A percentile compares a stretch with the other conserved stretches of the same genome.
These are phyloP conservation scores for Mortierella sp. DNA, from an alignment of 371 early-diverging fungal genomes.

Conservation along the genomic window DNA sequence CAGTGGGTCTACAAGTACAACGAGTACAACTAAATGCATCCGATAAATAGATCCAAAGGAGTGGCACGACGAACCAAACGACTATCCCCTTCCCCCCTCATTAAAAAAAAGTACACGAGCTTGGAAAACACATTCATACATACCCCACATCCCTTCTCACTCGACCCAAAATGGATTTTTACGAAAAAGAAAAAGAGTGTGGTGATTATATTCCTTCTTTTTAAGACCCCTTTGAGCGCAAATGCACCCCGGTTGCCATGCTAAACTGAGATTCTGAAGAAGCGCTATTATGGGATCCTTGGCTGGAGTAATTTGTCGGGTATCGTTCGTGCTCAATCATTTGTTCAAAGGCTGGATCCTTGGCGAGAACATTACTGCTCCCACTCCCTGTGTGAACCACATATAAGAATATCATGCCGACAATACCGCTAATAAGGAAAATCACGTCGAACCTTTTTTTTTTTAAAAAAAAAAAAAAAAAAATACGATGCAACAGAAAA, in stretches of 20 bases:
- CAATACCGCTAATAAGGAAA: slow-evolving; percentile 81
- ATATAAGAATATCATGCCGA: slow-evolving; percentile 72
- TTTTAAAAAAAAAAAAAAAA: neutral
- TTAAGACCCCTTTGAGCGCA: slow-evolving; percentile 33
- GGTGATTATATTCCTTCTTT: no score
- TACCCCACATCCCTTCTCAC: no score
- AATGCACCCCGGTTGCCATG: slow-evolving; percentile 25
- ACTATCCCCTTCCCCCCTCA: no score
- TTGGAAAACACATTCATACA: no score
- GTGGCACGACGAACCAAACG: no score
- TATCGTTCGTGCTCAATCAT: slow-evolving; percentile 36
- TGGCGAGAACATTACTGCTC: slow-evolving; percentile 52
- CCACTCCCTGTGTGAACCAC: slow-evolving; percentile 75
- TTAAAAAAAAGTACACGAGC: no score
- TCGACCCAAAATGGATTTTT: no score
- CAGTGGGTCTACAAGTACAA: slow-evolving; percentile 82
- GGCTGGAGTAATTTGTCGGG: neutral
- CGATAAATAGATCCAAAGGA: no score
- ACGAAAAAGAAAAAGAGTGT: no score
- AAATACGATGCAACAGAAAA: neutral
- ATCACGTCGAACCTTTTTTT: slow-evolving; percentile 84
- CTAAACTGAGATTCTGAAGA: slow-evolving; percentile 24
- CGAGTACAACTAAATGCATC: slow-evolving; percentile 33
- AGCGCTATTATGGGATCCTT: slow-evolving; percentile 4
- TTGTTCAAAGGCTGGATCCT: slow-evolving; percentile 42